These are phyloP conservation scores for Phlyctochytrium arcticum DNA, from an alignment of 192 early-diverging fungal species.

Conservation along the genomic window DNA sequence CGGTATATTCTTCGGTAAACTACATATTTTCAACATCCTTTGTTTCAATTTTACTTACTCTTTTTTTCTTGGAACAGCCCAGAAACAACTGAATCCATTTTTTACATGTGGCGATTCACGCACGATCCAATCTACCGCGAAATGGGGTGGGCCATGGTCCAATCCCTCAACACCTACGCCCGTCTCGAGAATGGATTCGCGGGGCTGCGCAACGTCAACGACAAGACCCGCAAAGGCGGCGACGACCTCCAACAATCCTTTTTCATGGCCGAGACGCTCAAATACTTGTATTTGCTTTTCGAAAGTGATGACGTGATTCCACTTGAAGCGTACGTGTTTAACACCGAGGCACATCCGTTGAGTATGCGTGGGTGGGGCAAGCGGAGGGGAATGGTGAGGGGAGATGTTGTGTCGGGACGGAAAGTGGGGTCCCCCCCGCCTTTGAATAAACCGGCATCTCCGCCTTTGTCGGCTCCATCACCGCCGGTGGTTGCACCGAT, in stretches of 20 bases:
- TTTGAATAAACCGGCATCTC: no score
- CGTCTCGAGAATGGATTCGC: constrained; percentile 3
- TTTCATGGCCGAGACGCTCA: constrained; percentile 93
- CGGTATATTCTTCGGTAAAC: constrained; percentile 29
- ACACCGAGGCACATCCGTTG: constrained; percentile 93
- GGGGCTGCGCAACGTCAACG: constrained; percentile 13
- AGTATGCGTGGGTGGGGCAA: constrained; percentile 32
- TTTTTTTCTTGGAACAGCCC: constrained; percentile 25
- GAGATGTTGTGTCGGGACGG: neutral
- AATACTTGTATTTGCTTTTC: constrained; percentile 91
- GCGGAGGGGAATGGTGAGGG: constrained; percentile 18
- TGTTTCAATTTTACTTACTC: neutral
- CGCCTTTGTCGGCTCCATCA: no score
- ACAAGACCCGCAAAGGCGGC: no score
- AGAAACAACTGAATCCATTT: constrained; percentile 45
- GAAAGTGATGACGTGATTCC: constrained; percentile 58
- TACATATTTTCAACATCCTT: neutral
- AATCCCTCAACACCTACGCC: constrained; percentile 9
- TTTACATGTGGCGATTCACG: constrained; percentile 53
- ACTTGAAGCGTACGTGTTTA: constrained; percentile 84
- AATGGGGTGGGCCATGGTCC: constrained; percentile 36
- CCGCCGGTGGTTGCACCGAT: no score
- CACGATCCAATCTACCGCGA: constrained; percentile 48
- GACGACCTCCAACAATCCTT: constrained; percentile 50
- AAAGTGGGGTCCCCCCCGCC: no score